A percentile compares a stretch with the other conserved stretches of the same genome.
Conservation (phyloP, 2,329 filamentous ascomycete species). For the Clarireedia sp. region DNA sequence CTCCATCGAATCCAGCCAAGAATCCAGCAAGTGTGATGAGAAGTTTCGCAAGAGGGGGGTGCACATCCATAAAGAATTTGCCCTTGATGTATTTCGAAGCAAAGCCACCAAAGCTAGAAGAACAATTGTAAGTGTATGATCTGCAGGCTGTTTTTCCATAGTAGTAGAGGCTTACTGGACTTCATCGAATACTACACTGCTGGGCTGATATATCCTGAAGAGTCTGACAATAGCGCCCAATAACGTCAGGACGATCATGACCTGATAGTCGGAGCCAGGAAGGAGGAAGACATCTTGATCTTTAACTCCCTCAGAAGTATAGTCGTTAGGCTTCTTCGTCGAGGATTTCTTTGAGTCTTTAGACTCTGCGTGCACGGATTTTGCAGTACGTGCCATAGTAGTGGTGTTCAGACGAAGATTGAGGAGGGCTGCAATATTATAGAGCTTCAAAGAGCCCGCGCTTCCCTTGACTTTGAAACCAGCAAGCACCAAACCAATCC, state of each 20-base stretch:
- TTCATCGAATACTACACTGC: slow-evolving; percentile 96
- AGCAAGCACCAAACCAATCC: slow-evolving; percentile 9
- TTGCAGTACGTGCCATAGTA: slow-evolving; percentile 22
- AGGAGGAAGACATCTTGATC: slow-evolving; percentile 92
- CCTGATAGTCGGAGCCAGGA: slow-evolving; percentile 73
- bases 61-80: slow-evolving; percentile 99
- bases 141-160: neutral
- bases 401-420: slow-evolving; percentile 10
- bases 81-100: slow-evolving; percentile 99
- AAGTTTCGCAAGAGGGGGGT: slow-evolving; percentile 92
- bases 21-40: slow-evolving; percentile 92
- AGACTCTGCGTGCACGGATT: slow-evolving; percentile 15
- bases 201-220: slow-evolving; percentile 93
- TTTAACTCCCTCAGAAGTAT: slow-evolving; percentile 69
- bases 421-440: slow-evolving; percentile 14
- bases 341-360: slow-evolving; percentile 14
- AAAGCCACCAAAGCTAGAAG: slow-evolving; percentile 83
- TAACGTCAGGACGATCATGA: slow-evolving; percentile 64
- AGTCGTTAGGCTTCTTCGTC: slow-evolving; percentile 39
- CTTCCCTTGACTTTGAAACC: slow-evolving; percentile 15
- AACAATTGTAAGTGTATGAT: slow-evolving; percentile 15
- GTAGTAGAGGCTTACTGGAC: slow-evolving; percentile 72
- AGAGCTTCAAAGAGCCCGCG: slow-evolving; percentile 17
- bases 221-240: slow-evolving; percentile 74
- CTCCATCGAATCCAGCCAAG: slow-evolving; percentile 87